Conservation (phyloP, 2,329 filamentous ascomycete species). For the Alternaria conjuncta region DNA sequence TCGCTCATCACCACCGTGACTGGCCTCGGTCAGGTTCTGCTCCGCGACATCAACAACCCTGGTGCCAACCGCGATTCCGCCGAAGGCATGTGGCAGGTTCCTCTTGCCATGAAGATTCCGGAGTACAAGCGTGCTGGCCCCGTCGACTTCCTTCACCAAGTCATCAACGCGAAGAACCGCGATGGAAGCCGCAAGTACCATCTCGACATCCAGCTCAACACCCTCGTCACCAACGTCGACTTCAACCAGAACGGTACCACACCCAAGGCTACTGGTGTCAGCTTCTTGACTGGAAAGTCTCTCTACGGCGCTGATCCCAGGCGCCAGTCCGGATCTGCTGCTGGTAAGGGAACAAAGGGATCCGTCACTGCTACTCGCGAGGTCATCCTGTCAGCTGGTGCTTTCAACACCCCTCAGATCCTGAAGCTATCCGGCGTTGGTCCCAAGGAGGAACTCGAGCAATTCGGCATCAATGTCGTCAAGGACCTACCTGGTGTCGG, state of each 20-base stretch:
- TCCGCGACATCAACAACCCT: constrained; percentile 60
- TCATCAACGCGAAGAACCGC: constrained; percentile 54
- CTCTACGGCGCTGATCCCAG: constrained; percentile 51
- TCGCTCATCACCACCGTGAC: constrained; percentile 49
- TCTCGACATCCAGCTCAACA: constrained; percentile 64
- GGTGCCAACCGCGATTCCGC: constrained; percentile 52
- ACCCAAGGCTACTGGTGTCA: constrained; percentile 54
- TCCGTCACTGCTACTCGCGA: constrained; percentile 32
- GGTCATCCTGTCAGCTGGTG: constrained; percentile 51
- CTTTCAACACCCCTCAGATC: constrained; percentile 69
- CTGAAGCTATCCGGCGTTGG: constrained; percentile 69
- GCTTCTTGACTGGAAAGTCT: constrained; percentile 48
- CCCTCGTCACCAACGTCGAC: constrained; percentile 68
- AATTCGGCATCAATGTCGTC: constrained; percentile 61
- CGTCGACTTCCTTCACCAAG: constrained; percentile 60
- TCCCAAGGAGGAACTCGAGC: constrained; percentile 59
- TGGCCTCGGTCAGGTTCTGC: constrained; percentile 55
- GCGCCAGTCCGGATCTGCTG: constrained; percentile 17
- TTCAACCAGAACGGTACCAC: constrained; percentile 66
- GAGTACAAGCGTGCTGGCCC: constrained; percentile 58
- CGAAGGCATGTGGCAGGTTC: constrained; percentile 63
- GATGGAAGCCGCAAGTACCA: constrained; percentile 61
- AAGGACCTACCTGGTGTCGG: constrained; percentile 68
- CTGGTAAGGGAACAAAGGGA: constrained; percentile 30
- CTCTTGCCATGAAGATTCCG: constrained; percentile 56